Base-by-base conservation (phyloP, 2,329 filamentous ascomycete species). In the Ceratocystis papillata region DNA sequence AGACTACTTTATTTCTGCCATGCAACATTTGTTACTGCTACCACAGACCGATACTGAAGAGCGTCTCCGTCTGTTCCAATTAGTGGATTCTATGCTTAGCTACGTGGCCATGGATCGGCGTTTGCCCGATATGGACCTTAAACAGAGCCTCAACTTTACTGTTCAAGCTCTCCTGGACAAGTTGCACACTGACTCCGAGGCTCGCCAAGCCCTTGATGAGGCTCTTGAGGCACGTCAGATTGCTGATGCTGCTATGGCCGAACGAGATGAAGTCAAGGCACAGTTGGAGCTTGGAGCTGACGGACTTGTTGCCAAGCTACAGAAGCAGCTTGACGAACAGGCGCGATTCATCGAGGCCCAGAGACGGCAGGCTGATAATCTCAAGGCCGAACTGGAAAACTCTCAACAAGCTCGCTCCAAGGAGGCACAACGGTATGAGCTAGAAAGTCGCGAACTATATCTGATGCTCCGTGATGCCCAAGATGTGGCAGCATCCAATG, bases 101-200 rank as follows among this genome's bases (percentile, higher is more conserved):
- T 97, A 97, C 76, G 93, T 99, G 69, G 93, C 93, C 71, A 99
- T 99, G 93, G 94, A 99, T 76, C 85, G 94, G 73, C 84, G 94
- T 69, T 77, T 97, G 70, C 94, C 94, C 48, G 93, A 99, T 76
- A 93, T 97, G 86, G 94, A 99, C 75, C 83, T 99, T 68, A 96
- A 96, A 79, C 93, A 97, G 75, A 96, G 91, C 73, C 83, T 99
- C 70, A 96, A 96, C 75, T 97, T 97, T 72, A 96, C 93, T 0
- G 94, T 99, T 8, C 94, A 97, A 77, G 96, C 85, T 75, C 80
- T 99, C 70, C 80, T 99, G 69, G 94, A 97, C 78, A 96, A 95
- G 77, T 81, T 99, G 64, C 94, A 97, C 74, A 97, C 94, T 1
- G 94, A 99, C 76, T 92, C 90, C 0, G 94, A 99, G 76, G 93